Conservation (phyloP, 2,329 filamentous ascomycete genomes). For the Fusarium siculi region DNA sequence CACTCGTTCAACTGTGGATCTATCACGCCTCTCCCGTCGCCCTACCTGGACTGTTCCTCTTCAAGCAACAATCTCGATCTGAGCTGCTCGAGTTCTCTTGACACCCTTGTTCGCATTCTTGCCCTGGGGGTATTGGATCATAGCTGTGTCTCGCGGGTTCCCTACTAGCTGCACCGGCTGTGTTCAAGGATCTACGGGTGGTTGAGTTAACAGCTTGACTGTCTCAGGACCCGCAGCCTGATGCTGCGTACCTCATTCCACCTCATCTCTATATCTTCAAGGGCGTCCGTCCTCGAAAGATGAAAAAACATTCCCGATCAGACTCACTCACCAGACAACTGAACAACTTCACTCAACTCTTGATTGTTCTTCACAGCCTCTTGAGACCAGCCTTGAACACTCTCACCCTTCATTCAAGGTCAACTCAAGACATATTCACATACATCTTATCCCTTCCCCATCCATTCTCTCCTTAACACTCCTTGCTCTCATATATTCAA, state of each 20-base stretch:
- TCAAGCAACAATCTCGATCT: conserved; percentile 43
- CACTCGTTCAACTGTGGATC: conserved; percentile 39
- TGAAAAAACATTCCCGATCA: conserved; percentile 51
- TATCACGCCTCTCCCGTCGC: conserved; percentile 44
- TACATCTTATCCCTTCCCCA: conserved; percentile 8
- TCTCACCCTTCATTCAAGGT: conserved; percentile 29
- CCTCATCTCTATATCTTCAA: conserved; percentile 55
- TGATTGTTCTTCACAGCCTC: conserved; percentile 26
- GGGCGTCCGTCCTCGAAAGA: conserved; percentile 49
- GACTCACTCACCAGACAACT: conserved; percentile 42
- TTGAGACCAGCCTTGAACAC: conserved; percentile 31
- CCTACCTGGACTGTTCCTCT: conserved; percentile 30
- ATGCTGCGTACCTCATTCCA: conserved; percentile 52
- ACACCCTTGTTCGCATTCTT: conserved; percentile 49
- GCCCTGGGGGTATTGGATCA: conserved; percentile 38
- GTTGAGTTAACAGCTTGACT: conserved; percentile 50
- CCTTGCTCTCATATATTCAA: conserved; percentile 29
- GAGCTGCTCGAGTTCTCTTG: conserved; percentile 5
- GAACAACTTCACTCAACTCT: conserved; percentile 20
- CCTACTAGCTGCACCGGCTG: conserved; percentile 44
- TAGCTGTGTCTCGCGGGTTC: conserved; percentile 50
- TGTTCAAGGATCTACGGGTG: conserved; percentile 46
- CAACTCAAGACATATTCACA: conserved; percentile 27
- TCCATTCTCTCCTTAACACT: conserved; percentile 13
- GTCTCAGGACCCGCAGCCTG: conserved; percentile 49